Base-by-base conservation (phyloP, 495 filamentous ascomycete genomes). In the Daldinia childiae region DNA sequence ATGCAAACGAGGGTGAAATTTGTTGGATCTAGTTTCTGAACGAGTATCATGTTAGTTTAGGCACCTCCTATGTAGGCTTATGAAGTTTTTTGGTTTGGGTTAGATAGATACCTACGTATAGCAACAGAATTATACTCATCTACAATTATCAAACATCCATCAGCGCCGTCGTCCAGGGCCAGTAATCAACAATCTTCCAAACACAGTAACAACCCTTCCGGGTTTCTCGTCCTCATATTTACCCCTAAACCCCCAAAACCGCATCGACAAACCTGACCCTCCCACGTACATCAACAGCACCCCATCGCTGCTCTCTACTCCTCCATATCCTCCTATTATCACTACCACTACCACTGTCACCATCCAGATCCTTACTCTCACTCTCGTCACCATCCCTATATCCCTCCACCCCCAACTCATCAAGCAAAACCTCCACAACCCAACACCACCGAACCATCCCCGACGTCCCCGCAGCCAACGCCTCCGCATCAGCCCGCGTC, bases 381-480 rank as follows among this genome's bases (percentile, higher is more conserved):
- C 48, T 50, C 15, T 50, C 45, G 4, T 39, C 55, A 36, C 12
- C 55, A 17, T 41, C 68, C 17, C 2, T 66, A 68, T 45, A 52
- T 29, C 65, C 62, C 76, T 73, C 81, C 12, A 77, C 67, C 24
- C 81, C 81, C 7, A 79, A 19, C 68, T 82, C 80, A 59, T 85
- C 83, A 3, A 83, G 50, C 67, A 85, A 48, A n/a, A 82, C 78
- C 74, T 85, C 82, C 14, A 83, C 77, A 7, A 79, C 76, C 81
- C 82, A 83, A 6, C 67, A 43, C 21, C 14, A 60, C 57, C 36
- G 11, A 68, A 17, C 54, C 48, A 14, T 52, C 60, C 29, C n/a
- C 0, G 15, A 30, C 5, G 11, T 57, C 63, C 26, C 32, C 41
- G n/a, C 39, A 52, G 0, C 36, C 45, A n/a, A 48, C 27, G 43